phyloP scores from a whole-genome alignment of 2,329 filamentous ascomycete genomes.

The Colletotrichum destructivum region DNA sequence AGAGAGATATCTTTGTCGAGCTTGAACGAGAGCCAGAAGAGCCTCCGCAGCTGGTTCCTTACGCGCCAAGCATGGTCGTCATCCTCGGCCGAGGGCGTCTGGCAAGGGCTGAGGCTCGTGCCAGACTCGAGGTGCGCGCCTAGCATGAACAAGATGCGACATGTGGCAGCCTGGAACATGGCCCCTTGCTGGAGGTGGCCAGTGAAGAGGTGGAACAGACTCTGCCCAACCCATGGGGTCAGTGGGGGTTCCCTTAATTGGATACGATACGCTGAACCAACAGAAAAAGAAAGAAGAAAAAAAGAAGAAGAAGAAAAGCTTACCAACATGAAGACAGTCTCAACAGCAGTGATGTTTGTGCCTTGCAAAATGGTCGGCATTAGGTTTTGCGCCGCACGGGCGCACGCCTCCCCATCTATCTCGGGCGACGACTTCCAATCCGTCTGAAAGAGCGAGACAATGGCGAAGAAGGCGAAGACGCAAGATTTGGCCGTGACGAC shows the following conservation, averaged over 20 bases:
- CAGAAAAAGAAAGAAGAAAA: too few relatives aligned
- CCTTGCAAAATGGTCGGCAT: slow-evolving; percentile 60
- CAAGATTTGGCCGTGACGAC: slow-evolving; percentile 59
- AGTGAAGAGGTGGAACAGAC: slow-evolving; percentile 59
- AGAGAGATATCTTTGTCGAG: slow-evolving; percentile 71
- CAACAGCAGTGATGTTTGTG: slow-evolving; percentile 59
- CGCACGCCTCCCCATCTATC: slow-evolving; percentile 59
- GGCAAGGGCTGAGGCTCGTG: slow-evolving; percentile 39
- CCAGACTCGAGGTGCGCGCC: slow-evolving; percentile 57
- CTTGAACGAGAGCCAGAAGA: slow-evolving; percentile 71
- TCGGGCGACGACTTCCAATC: slow-evolving; percentile 30
- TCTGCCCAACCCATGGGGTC: slow-evolving; percentile 45
- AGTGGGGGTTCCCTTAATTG: too few relatives aligned
- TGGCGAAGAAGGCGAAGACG: slow-evolving; percentile 63
- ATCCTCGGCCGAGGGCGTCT: slow-evolving; percentile 13
- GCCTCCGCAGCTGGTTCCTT: slow-evolving; percentile 53
- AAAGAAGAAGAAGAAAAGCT: slow-evolving; percentile 41
- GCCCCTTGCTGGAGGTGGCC: slow-evolving; percentile 63
- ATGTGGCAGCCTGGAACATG: slow-evolving; percentile 61
- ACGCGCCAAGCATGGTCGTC: slow-evolving; percentile 45
- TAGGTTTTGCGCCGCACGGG: slow-evolving; percentile 58
- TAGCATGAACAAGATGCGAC: slow-evolving; percentile 64
- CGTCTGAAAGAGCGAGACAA: slow-evolving; percentile 49
- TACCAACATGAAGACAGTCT: slow-evolving; percentile 65
- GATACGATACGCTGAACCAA: too few relatives aligned